These are phyloP conservation scores for Botrytis pseudocinerea DNA, from an alignment of 2,329 filamentous ascomycete genomes.

Conservation along the genomic window DNA sequence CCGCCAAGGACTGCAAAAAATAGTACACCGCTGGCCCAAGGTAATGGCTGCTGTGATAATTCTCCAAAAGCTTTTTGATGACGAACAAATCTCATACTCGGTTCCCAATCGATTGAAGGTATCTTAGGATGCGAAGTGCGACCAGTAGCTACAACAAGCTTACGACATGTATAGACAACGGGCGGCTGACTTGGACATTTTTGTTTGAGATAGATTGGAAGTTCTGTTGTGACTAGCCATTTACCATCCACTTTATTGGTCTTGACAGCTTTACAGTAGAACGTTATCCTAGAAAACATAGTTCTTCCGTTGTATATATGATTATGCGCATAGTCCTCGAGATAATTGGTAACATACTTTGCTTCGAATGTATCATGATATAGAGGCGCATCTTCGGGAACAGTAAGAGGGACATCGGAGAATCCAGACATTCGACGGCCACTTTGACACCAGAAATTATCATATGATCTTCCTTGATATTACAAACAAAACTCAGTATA, in stretches of 20 bases:
- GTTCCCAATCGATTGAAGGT: not conserved
- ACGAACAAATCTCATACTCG: not conserved
- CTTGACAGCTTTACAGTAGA: conserved; percentile 29
- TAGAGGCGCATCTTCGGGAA: conserved; percentile 34
- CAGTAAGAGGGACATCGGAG: conserved; percentile 38
- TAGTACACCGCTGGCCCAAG: not conserved
- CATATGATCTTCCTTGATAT: conserved; percentile 34
- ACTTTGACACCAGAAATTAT: conserved; percentile 41
- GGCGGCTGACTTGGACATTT: not conserved
- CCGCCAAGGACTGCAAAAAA: conserved; percentile 22
- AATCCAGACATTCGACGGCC: conserved; percentile 39
- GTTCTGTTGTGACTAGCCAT: conserved; percentile 26
- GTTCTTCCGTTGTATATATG: conserved; percentile 29
- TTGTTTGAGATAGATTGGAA: not conserved
- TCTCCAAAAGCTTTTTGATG: conserved; percentile 25
- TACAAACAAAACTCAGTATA: not conserved
- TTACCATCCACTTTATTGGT: conserved; percentile 30
- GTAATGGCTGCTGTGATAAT: conserved; percentile 3
- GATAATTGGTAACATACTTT: conserved; percentile 37
- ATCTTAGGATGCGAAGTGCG: not conserved
- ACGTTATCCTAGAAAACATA: conserved; percentile 33
- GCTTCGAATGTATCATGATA: conserved; percentile 37
- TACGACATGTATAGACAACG: not conserved
- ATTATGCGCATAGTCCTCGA: conserved; percentile 34
- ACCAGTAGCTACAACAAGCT: conserved; percentile 10